A percentile compares a stretch with the other conserved stretches of the same genome.
These are phyloP conservation scores for Penicillium simplicissimum DNA, from an alignment of 495 filamentous ascomycete species.

Conservation along the genomic window DNA sequence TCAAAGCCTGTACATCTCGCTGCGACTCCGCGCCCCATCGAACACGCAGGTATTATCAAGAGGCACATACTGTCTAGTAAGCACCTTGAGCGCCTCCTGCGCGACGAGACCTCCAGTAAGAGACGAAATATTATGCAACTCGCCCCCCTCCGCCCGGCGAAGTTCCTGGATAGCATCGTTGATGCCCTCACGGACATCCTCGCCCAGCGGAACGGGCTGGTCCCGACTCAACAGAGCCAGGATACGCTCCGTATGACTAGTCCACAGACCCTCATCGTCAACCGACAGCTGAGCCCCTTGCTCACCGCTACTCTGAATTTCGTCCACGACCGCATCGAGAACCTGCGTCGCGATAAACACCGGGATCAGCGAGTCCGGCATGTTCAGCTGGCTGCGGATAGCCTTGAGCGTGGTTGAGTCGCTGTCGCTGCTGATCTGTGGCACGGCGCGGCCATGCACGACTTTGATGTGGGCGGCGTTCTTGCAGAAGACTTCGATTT, in stretches of 20 bases:
- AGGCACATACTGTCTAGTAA: conserved; percentile 95
- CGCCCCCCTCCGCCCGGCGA: conserved; percentile 75
- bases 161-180: conserved; percentile 62
- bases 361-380: conserved; percentile 65
- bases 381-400: conserved; percentile 34
- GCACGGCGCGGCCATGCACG: conserved; percentile 63
- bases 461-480: conserved; percentile 92
- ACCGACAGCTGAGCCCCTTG: conserved; percentile 25
- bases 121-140: conserved; percentile 93
- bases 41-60: conserved; percentile 93
- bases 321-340: conserved; percentile 53
- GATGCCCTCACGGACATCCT: conserved; percentile 41
- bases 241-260: conserved; percentile 46
- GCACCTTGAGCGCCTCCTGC: conserved; percentile 93
- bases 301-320: conserved; percentile 30
- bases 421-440: conserved; percentile 38
- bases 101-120: conserved; percentile 89
- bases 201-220: conserved; percentile 46
- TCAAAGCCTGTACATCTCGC: conserved; percentile 58
- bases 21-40: conserved; percentile 82
- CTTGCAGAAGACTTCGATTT: conserved; percentile 94
- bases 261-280: conserved; percentile 39
- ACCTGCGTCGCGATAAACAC: conserved; percentile 76
- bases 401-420: conserved; percentile 35
- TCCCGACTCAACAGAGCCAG: conserved; percentile 46